Evolutionary conservation across 768 basidiomycete genomes (phyloP), one percentile per base, ranked within the genome.

Genomic region (Mycena filopes): DNA sequence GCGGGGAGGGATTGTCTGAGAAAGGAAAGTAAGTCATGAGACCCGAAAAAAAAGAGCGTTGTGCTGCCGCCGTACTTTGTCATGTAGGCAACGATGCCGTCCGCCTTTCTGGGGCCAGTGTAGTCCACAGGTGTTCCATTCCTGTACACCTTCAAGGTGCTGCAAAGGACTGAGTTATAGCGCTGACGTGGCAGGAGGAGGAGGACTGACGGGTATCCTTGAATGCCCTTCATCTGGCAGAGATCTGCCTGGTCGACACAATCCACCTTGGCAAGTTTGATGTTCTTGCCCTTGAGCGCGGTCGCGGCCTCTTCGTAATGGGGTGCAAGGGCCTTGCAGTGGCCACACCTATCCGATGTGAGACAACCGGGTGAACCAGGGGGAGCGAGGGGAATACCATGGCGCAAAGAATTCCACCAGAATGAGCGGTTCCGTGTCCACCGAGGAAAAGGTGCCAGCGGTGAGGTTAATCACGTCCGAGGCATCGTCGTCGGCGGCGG

Each of bases 31-130:
- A 70, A 61, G 48, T 26, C 62, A 42, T 1, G 13, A 28, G 20
- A 26, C 40, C 31, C 8, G 38, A 66, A 55, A 16, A 7, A 66
- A 55, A 16, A 7, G 26, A 16, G 26, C 7, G 5, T 47, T 40
- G 49, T 29, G 46, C 36, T 45, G 26, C 79, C 90, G 26, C 79
- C 90, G 72, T 67, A 96, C 96, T 98, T 99, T 83, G 87, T 76
- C 97, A 99, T 98, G 83, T 98, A 98, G 78, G 89, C 89, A 75
- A 97, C 82, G 73, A 99, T 99, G 20, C 98, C 96, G 68, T 99
- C 98, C 12, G 95, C 92, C 78, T 98, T 94, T 55, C 98, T 85
- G 18, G 95, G 92, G 47, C 98, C 98, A 59, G 72, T 77, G 78
- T 99, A 99, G 25, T 98, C 96, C 1, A 84, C 77, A 23, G 90